Evolutionary conservation across 179 eudicot genomes (phyloP), one percentile per base, ranked within the genome.

Genomic region (Dionaea muscipula): DNA sequence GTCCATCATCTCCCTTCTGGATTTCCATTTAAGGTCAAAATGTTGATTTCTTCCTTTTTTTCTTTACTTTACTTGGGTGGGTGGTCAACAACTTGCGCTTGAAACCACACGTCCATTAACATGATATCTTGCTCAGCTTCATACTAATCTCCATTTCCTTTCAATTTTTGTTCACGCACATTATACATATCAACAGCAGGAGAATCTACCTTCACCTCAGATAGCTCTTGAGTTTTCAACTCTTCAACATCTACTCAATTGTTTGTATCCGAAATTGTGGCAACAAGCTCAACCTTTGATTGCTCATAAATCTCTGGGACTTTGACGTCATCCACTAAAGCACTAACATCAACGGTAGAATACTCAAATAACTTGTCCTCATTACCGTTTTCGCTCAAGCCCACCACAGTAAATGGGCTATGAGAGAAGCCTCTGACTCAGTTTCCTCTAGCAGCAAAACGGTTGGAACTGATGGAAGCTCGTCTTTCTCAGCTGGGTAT

Each of bases 1-100:
- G 50, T 93, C 89, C 53, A 93, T 94, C 40, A 93, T 96, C 81
- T 93, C 99, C 70, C 96, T 70, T 59, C 99, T 93, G 16, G 99
- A 88, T 77, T 95, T 88, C 99, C 99, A 93, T 54, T 90, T 93
- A 65, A 75, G 85, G 31, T 95, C 90, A 17, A n/a, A n/a, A n/a
- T n/a, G n/a, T n/a, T n/a, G n/a, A n/a, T n/a, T n/a, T n/a, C n/a
- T n/a, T n/a, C n/a, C n/a, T n/a, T n/a, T n/a, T n/a, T n/a, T n/a
- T n/a, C n/a, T n/a, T n/a, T n/a, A n/a, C n/a, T n/a, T n/a, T n/a
- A n/a, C n/a, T n/a, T n/a, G n/a, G n/a, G n/a, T n/a, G n/a, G n/a
- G n/a, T n/a, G n/a, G n/a, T n/a, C n/a, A n/a, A n/a, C n/a, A n/a
- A n/a, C n/a, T n/a, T n/a, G n/a, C n/a, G n/a, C n/a, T n/a, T n/a